Evolutionary conservation across 208 protist species (phyloP).

Genomic region (Trypanosoma melophagium): DNA sequence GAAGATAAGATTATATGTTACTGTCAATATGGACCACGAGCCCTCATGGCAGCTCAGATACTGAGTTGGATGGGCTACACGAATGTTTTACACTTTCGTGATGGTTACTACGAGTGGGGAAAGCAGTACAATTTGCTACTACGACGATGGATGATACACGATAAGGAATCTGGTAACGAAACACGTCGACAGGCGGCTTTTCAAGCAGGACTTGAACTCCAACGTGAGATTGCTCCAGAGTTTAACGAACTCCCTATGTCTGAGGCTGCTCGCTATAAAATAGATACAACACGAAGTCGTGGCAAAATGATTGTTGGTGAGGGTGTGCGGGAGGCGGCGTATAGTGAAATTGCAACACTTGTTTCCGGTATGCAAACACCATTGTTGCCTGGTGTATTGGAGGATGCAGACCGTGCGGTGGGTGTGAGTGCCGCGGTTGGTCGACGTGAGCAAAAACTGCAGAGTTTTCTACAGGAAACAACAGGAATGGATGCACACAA

Average conservation of each 20-base stretch:
- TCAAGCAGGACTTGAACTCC: conserved; percentile 63
- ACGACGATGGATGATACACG: conserved; percentile 81
- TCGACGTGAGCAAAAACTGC: conserved; percentile 35
- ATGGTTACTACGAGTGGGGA: conserved; percentile 83
- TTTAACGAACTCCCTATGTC: conserved; percentile 76
- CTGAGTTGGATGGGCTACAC: conserved; percentile 84
- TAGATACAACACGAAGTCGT: conserved; percentile 72
- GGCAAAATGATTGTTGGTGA: conserved; percentile 58
- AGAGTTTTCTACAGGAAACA: conserved; percentile 61
- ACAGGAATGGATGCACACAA: conserved; percentile 45
- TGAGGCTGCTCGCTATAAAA: conserved; percentile 56
- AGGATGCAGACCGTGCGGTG: conserved; percentile 19
- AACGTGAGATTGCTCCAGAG: conserved; percentile 78
- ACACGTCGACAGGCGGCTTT: conserved; percentile 61
- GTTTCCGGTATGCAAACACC: conserved; percentile 41
- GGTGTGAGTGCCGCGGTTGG: conserved; percentile 18
- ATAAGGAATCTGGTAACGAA: conserved; percentile 71
- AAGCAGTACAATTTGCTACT: conserved; percentile 87
- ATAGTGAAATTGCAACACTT: conserved; percentile 49
- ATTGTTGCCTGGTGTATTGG: conserved; percentile 39
- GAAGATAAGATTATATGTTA: conserved; percentile 81
- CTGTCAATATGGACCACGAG: conserved; percentile 79
- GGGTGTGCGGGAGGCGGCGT: conserved; percentile 59
- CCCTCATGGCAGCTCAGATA: conserved; percentile 82
- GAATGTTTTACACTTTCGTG: conserved; percentile 75